phyloP scores from a whole-genome alignment of 78 protist species.

The Isochrysis galbana region DNA sequence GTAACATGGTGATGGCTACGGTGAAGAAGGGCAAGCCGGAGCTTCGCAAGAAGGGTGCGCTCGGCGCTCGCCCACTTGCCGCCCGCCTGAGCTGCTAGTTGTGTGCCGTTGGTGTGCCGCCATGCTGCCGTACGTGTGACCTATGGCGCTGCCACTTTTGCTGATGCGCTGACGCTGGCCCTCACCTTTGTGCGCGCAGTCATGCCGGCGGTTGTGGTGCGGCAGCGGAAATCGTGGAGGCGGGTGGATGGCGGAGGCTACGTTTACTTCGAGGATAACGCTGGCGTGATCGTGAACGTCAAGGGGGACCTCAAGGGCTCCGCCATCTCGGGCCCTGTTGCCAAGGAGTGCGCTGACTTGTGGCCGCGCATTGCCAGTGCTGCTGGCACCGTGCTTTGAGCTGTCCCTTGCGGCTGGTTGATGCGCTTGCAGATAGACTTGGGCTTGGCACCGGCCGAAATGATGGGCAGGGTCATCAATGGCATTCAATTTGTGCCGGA shows the following conservation, averaged over 20 bases:
- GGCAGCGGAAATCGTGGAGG: slow-evolving; percentile 97
- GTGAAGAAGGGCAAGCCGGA: slow-evolving; percentile 99
- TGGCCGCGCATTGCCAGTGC: slow-evolving; percentile 96
- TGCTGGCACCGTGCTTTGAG: slow-evolving; percentile 55
- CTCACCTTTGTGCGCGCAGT: slow-evolving; percentile 47
- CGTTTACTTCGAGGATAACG: slow-evolving; percentile 97
- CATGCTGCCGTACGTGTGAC: neutral
- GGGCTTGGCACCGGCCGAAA: too few species aligned
- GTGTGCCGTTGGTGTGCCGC: neutral
- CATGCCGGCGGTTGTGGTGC: slow-evolving; percentile 91
- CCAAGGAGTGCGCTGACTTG: slow-evolving; percentile 98
- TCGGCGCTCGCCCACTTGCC: too few species aligned
- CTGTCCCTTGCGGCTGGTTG: too few species aligned
- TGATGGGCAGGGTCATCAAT: too few species aligned
- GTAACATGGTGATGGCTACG: slow-evolving; percentile 95
- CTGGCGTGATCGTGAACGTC: slow-evolving; percentile 97
- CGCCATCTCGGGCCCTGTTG: slow-evolving; percentile 98
- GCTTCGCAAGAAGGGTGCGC: slow-evolving; percentile 93
- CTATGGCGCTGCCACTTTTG: neutral
- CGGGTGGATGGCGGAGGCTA: slow-evolving; percentile 89
- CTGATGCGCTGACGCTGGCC: too few species aligned
- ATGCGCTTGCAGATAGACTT: too few species aligned
- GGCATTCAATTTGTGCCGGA: too few species aligned
- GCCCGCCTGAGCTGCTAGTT: neutral
- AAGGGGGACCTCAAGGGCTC: slow-evolving; percentile 99